Base-by-base conservation (phyloP, 129 eudicot genomes). In the Kitagawia praeruptora region DNA sequence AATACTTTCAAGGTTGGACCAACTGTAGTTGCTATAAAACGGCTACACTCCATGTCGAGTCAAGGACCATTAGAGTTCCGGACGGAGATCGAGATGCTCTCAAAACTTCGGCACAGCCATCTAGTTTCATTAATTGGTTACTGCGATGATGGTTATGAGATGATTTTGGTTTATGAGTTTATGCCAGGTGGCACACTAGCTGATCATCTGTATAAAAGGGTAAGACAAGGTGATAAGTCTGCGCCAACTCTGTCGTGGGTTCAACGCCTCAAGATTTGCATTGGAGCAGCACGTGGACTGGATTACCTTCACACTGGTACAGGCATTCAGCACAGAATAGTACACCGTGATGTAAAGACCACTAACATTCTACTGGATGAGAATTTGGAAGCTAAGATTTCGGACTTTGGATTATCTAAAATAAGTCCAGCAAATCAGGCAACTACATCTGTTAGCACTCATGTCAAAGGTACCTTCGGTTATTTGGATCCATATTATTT, bases 91-190 rank as follows among this genome's bases (percentile, higher is more conserved):
- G 39, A 78, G 76, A 83, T 79, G 54, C 89, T 81, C 25, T 78
- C 89, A 2, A 81, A 18, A 71, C 7, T 86, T 63, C 79, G 79
- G 13, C 87, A 83, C 78, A 69, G 77, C 79, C 81, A 86, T 76
- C 49, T 86, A 25, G 85, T 83, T 42, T 75, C 87, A 11, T 47
- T 83, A 3, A 76, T 86, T 31, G 89, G 89, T 70, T 86, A 53
- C 28, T 86, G 87, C 34, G 81, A 81, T 34, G 84, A 78, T 18
- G 40, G n/a, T 40, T 12, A 75, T 67, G 89, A 86, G 66, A 83
- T 81, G 89, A 83, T 86, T 47, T 77, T 86, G 3, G 83, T 86
- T 71, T 86, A 86, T 79, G 83, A 78, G 3, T 83, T 78, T 48
- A 81, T 86, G 80, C 70, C 76, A 3, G 16, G 61, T 6, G 89